Conservation (phyloP, 495 filamentous ascomycete species). For the Penicillium salamii region DNA sequence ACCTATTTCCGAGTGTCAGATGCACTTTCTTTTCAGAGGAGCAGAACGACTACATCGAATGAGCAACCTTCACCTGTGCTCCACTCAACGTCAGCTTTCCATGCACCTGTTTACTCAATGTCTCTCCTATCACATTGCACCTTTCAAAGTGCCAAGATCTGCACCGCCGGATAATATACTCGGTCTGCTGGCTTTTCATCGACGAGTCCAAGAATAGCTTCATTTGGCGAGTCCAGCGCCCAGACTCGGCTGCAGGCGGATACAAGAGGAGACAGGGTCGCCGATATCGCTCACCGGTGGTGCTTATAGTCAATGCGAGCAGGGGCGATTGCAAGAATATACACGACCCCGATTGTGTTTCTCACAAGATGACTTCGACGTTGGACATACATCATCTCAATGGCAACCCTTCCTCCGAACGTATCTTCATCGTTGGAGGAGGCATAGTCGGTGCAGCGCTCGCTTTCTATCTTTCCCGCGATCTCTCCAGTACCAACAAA, state of each 20-base stretch:
- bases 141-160: background rate
- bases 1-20: too few species aligned
- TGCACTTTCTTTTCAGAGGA: too few species aligned
- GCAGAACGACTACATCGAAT: too few species aligned
- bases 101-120: too few species aligned
- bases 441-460: constrained; percentile 45
- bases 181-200: background rate
- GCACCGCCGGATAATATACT: background rate
- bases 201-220: background rate
- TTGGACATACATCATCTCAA: constrained; percentile 16
- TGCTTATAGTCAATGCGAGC: background rate
- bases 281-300: background rate
- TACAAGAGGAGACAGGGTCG: background rate
- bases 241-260: background rate
- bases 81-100: too few species aligned
- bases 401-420: constrained; percentile 1
- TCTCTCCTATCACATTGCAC: too few species aligned
- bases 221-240: background rate
- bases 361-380: constrained; percentile 5
- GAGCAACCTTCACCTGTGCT: too few species aligned
- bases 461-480: constrained; percentile 28
- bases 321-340: background rate
- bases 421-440: constrained; percentile 41
- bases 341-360: background rate
- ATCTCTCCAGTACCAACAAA: constrained; percentile 23